These are phyloP conservation scores for Ceratocystis huliohia DNA, from an alignment of 2,329 filamentous ascomycete genomes.

Conservation along the genomic window DNA sequence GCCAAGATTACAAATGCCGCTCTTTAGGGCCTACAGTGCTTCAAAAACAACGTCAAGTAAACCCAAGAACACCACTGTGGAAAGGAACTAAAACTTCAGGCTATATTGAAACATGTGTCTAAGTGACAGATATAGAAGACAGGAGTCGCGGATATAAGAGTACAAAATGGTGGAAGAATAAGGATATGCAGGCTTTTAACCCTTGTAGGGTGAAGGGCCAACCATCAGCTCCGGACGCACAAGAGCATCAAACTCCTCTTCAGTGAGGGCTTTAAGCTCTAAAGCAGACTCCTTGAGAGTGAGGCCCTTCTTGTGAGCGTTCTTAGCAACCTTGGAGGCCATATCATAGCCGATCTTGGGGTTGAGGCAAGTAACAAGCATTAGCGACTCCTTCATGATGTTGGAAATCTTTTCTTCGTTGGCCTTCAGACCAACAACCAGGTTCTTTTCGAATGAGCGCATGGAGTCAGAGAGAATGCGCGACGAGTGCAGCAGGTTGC, in stretches of 20 bases:
- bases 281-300: constrained; percentile 89
- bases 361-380: constrained; percentile 97
- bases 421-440: constrained; percentile 75
- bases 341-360: constrained; percentile 96
- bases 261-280: constrained; percentile 78
- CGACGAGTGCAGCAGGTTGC: constrained; percentile 85
- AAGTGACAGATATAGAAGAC: background rate
- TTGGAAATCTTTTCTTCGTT: constrained; percentile 85
- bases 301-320: constrained; percentile 94
- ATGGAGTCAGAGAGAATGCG: constrained; percentile 84
- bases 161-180: constrained; percentile 12
- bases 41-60: too few species aligned
- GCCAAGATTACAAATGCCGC: too few species aligned
- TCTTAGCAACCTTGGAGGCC: constrained; percentile 94
- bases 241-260: constrained; percentile 78
- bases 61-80: too few species aligned
- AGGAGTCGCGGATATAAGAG: background rate
- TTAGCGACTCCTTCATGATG: constrained; percentile 93
- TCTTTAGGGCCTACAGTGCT: too few species aligned
- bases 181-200: constrained; percentile 25
- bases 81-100: background rate
- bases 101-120: constrained; percentile 11
- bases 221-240: constrained; percentile 95
- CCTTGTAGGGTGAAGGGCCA: constrained; percentile 55
- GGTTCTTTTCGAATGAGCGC: constrained; percentile 88